phyloP scores from a whole-genome alignment of 305 asterid genomes.

The Fraxinus velutina region DNA sequence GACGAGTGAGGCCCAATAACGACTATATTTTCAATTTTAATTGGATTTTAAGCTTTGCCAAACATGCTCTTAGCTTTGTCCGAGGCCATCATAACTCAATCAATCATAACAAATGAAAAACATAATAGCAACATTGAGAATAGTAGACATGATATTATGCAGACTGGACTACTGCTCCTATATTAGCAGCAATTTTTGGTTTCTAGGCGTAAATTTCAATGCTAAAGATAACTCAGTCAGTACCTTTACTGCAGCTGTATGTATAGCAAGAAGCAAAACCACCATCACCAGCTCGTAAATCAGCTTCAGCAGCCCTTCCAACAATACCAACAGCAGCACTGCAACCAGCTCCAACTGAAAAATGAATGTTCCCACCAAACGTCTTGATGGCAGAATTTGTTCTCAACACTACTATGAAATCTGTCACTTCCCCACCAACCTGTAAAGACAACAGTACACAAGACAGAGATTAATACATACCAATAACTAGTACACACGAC shows the following conservation, averaged over 20 bases:
- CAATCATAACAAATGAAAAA: not conserved
- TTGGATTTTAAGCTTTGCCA: no score
- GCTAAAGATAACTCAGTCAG: not conserved
- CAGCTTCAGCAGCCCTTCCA: conserved; percentile 77
- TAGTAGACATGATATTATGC: not conserved
- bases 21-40: no score
- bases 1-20: no score
- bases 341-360: conserved; percentile 66
- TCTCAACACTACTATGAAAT: conserved; percentile 62
- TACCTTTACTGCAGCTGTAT: conserved; percentile 82
- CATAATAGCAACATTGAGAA: not conserved
- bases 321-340: conserved; percentile 64
- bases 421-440: conserved; percentile 80
- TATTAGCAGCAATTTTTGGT: not conserved
- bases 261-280: conserved; percentile 68
- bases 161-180: not conserved
- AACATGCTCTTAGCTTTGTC: not conserved
- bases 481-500: not conserved
- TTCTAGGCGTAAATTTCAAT: not conserved
- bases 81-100: not conserved
- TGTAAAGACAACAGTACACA: conserved; percentile 30
- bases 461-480: not conserved
- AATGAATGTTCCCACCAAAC: conserved; percentile 52
- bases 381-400: conserved; percentile 59
- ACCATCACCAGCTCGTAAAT: conserved; percentile 56